phyloP scores from a whole-genome alignment of 176 grass and related monocot genomes.

The Tuctoria greenei region DNA sequence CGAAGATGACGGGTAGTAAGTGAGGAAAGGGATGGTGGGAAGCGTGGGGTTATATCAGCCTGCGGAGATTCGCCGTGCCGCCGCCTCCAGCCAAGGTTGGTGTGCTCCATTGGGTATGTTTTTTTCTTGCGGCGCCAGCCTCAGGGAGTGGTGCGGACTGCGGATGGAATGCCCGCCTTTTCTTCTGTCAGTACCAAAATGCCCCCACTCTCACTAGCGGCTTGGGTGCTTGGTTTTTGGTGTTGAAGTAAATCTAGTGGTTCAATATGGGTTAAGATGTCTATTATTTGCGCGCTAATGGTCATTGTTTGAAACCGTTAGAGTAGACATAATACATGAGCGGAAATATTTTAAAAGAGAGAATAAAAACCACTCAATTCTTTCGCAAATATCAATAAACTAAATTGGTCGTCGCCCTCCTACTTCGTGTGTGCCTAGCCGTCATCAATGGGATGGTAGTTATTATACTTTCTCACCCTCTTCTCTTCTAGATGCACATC shows the following conservation, averaged over 20 bases:
- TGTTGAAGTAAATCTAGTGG: not conserved
- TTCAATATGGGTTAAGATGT: not conserved
- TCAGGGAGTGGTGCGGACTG: not conserved
- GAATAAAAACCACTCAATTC: not conserved
- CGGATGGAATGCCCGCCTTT: not conserved
- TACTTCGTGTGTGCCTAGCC: not conserved
- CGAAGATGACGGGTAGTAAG: constrained; percentile 2
- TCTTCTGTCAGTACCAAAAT: not conserved
- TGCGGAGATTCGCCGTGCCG: constrained; percentile 53
- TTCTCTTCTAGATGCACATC: no score
- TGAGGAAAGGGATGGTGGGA: constrained; percentile 34
- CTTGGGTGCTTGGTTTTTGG: not conserved
- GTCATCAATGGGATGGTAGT: no score
- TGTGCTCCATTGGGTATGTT: constrained; percentile 22
- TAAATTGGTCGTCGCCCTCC: not conserved
- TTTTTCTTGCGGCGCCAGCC: constrained; percentile 26
- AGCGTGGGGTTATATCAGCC: constrained; percentile 38
- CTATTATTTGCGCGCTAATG: not conserved
- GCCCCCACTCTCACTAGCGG: not conserved
- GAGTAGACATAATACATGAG: not conserved
- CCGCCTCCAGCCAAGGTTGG: constrained; percentile 49
- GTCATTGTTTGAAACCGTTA: no score
- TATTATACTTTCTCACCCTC: not conserved
- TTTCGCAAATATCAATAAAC: not conserved
- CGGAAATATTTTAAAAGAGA: no score